Percentiles rank a stretch among this genome's conserved stretches.
Conservation (phyloP, 768 basidiomycete genomes). For the Pulveroboletus sp. region DNA sequence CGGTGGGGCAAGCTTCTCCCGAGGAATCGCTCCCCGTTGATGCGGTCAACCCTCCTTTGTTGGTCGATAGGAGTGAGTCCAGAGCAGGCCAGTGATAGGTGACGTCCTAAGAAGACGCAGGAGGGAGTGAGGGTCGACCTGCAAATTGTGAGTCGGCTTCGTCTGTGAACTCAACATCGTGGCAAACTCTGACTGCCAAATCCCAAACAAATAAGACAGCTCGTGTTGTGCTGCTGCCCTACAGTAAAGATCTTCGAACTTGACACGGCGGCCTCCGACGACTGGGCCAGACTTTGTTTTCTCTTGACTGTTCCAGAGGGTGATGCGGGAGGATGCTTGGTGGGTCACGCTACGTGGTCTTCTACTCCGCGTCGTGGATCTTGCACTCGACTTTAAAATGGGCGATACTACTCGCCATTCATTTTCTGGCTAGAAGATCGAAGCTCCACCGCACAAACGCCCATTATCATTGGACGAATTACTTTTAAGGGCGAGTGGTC, state of each 20-base stretch:
- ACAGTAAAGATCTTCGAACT: background rate
- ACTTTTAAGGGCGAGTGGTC: slow-evolving; percentile 18
- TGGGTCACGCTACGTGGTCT: background rate
- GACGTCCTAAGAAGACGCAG: background rate
- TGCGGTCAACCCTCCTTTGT: background rate
- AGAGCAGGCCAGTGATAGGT: background rate
- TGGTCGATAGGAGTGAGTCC: background rate
- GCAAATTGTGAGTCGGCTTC: background rate
- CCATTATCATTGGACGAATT: slow-evolving; percentile 7
- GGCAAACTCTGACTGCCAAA: background rate
- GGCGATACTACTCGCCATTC: background rate
- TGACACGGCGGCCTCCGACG: background rate
- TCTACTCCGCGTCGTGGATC: background rate
- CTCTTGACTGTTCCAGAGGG: background rate
- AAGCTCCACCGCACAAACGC: no score
- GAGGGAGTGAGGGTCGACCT: background rate
- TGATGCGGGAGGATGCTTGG: background rate
- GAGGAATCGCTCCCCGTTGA: background rate
- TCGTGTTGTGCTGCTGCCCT: background rate
- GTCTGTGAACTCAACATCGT: background rate
- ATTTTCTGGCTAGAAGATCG: background rate
- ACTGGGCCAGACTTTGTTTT: background rate
- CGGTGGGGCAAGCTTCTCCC: background rate
- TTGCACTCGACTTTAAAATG: background rate
- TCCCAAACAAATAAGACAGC: slow-evolving; percentile 1